Evolutionary conservation across 306 rosid species (phyloP), one percentile per base, ranked within the genome.

Genomic region (Senna tora): DNA sequence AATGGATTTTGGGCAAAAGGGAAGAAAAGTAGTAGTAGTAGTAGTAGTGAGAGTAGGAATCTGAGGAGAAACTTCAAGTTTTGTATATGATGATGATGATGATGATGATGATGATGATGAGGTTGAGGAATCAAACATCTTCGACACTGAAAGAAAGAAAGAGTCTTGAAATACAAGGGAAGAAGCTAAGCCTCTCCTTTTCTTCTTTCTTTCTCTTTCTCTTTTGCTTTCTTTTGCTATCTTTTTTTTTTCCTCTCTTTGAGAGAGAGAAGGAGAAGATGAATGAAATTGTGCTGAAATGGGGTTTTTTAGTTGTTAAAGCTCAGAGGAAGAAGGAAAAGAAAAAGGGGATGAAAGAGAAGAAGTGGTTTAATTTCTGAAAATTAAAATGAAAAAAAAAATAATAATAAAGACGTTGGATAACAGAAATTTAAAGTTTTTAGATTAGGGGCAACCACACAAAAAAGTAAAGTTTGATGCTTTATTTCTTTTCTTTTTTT

Each of bases 121-220:
- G 82, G 62, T 79, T 69, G 64, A 65, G 89, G 93, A 89, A 89
- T 92, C 90, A 87, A 87, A 87, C 96, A 89, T 87, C 83, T 79
- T 86, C 81, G n/a, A n/a, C n/a, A 79, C 83, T 39, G 34, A 34
- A 34, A 57, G 70, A 34, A 34, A 57, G 70, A 83, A 77, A 76
- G 78, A 83, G 90, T 76, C 91, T 92, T 89, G 79, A 87, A 92
- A 87, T 84, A 82, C 90, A 89, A 89, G 89, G 88, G 83, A 87
- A 82, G 83, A 79, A 75, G 87, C 81, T 74, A 73, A 76, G 73
- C 82, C 85, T 65, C 51, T 78, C 83, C 78, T 83, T 84, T 81
- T 54, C 62, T 77, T 47, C 54, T 72, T 75, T 56, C 69, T 57
- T 73, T 78, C 76, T 61, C 76, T 72, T 58, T 72, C 76, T 74